Evolutionary conservation across 768 basidiomycete genomes (phyloP).

Genomic region (Mycena indigotica): DNA sequence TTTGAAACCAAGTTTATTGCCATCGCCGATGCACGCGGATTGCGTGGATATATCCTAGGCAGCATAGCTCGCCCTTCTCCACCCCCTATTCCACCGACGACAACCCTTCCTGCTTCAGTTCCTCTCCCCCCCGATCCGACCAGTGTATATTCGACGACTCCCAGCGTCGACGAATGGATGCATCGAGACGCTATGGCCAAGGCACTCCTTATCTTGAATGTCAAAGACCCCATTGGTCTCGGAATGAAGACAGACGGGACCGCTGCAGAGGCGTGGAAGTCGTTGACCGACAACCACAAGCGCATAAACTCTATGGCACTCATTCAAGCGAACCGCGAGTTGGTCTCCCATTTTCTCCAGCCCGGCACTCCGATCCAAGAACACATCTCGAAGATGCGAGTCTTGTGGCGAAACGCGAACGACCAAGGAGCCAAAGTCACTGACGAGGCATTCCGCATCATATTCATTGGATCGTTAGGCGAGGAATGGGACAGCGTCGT

Average conservation of each 20-base stretch:
- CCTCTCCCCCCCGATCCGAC: conserved; percentile 10
- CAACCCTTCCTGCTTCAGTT: not conserved
- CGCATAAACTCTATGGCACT: conserved; percentile 13
- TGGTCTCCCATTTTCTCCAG: conserved; percentile 6
- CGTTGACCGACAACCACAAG: conserved; percentile 20
- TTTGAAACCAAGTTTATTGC: conserved; percentile 3
- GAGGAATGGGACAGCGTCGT: conserved; percentile 26
- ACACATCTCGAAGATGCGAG: conserved; percentile 19
- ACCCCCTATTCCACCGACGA: not conserved
- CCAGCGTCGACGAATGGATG: conserved; percentile 24
- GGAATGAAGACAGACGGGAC: conserved; percentile 8
- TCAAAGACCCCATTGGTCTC: conserved; percentile 27
- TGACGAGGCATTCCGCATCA: conserved; percentile 23
- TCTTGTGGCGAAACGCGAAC: conserved; percentile 19
- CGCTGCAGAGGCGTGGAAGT: conserved; percentile 24
- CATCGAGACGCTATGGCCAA: conserved; percentile 22
- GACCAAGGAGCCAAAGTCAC: conserved; percentile 16
- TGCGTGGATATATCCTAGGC: conserved; percentile 6
- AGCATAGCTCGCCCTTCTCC: not conserved
- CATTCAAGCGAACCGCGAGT: conserved; percentile 12
- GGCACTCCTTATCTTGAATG: conserved; percentile 24
- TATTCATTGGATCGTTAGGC: conserved; percentile 25
- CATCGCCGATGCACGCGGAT: not conserved
- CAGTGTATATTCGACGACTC: conserved; percentile 12
- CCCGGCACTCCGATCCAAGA: conserved; percentile 18